Evolutionary conservation across 169 alveolate species (phyloP).

Genomic region (Eimeria tenella): DNA sequence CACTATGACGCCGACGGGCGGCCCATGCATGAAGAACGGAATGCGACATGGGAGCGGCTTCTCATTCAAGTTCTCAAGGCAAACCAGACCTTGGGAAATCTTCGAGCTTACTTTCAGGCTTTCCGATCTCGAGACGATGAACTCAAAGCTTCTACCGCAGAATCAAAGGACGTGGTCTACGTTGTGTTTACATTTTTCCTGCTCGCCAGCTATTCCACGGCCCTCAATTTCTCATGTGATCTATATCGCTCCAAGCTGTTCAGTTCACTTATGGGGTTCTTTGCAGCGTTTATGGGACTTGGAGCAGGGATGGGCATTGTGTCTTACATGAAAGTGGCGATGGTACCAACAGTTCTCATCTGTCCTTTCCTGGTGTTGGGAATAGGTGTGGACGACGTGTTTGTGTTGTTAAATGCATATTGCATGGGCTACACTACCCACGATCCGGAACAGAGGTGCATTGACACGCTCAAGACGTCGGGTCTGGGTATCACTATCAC

Average conservation of each 20-base stretch:
- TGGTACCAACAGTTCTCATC: constrained; percentile 86
- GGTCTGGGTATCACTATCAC: constrained; percentile 83
- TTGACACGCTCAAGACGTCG: constrained; percentile 81
- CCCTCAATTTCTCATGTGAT: constrained; percentile 85
- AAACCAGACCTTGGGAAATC: constrained; percentile 82
- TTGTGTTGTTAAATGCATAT: constrained; percentile 85
- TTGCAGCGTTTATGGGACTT: constrained; percentile 86
- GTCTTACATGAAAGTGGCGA: constrained; percentile 83
- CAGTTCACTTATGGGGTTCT: constrained; percentile 86
- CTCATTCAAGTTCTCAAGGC: constrained; percentile 83
- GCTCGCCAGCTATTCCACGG: constrained; percentile 83
- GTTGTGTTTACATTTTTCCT: constrained; percentile 86
- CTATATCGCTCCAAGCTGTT: constrained; percentile 78
- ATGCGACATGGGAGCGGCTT: constrained; percentile 84
- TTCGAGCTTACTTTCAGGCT: constrained; percentile 83
- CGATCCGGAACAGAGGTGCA: constrained; percentile 83
- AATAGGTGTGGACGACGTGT: constrained; percentile 86
- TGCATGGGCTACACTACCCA: constrained; percentile 83
- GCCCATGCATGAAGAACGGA: constrained; percentile 81
- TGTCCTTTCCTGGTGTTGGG: constrained; percentile 87
- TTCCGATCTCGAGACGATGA: constrained; percentile 86
- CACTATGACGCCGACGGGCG: constrained; percentile 84
- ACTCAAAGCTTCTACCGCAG: constrained; percentile 84
- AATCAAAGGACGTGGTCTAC: constrained; percentile 82
- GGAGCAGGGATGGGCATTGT: constrained; percentile 86